phyloP scores from a whole-genome alignment of 1,139 yeast genomes.

The Ashbya aceris region DNA sequence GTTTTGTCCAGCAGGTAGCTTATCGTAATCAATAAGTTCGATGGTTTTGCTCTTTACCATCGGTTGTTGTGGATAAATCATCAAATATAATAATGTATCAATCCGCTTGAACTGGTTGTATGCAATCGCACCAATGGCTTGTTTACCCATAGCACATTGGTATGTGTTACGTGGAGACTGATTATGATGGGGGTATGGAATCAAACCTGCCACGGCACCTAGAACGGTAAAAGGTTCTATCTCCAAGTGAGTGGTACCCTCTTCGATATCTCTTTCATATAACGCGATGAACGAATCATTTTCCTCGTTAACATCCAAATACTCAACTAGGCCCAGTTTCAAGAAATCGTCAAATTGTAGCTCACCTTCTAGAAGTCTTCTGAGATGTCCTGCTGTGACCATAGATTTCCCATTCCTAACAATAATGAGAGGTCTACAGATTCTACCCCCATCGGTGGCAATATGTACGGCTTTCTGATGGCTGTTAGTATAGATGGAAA shows the following conservation, averaged over 20 bases:
- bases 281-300: constrained; percentile 90
- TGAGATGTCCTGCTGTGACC: constrained; percentile 64
- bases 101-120: constrained; percentile 93
- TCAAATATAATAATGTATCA: constrained; percentile 82
- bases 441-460: constrained; percentile 98
- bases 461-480: constrained; percentile 92
- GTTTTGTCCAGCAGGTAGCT: constrained; percentile 97
- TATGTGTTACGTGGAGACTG: constrained; percentile 98
- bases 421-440: constrained; percentile 92
- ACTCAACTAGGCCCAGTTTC: constrained; percentile 80
- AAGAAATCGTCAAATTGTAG: constrained; percentile 87
- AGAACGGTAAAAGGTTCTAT: constrained; percentile 93
- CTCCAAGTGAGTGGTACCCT: constrained; percentile 76
- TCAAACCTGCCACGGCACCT: constrained; percentile 97
- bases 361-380: constrained; percentile 51
- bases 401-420: constrained; percentile 62
- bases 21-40: constrained; percentile 89
- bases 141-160: constrained; percentile 99
- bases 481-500: constrained; percentile 79
- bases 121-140: constrained; percentile 98
- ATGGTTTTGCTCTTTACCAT: constrained; percentile 97
- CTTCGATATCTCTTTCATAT: constrained; percentile 57
- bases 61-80: constrained; percentile 99
- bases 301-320: constrained; percentile 95
- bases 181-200: constrained; percentile 99